Evolutionary conservation across 1,284 basidiomycete species (phyloP), one percentile per base, ranked within the genome.

Genomic region (Omphalotus olearius): DNA sequence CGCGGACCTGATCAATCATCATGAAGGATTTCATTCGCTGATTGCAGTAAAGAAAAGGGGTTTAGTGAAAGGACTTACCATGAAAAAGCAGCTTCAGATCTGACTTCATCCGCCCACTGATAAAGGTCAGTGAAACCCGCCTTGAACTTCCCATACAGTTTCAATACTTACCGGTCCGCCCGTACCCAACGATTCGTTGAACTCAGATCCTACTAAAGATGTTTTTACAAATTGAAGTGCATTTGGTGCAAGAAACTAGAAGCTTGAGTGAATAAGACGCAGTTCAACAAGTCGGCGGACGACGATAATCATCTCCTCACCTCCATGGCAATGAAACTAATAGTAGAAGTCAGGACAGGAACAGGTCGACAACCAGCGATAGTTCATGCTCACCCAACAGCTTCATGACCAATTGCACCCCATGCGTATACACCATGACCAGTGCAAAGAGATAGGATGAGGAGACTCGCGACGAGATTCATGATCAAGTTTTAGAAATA

Each of bases 61-160:
- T 36, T 18, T 37, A 3, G 9, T 5, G 17, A 38, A 9, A 36
- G 26, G 10, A 50, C 57, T 49, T 55, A 71, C 72, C 74, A 79
- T 45, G 60, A 58, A 56, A 70, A 77, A 5, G 69, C 68, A 2
- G 62, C 48, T 45, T 66, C 58, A 5, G 63, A 69, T 47, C 67
- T 69, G 52, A 77, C 68, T 4, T 65, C 65, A 56, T 78, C 75
- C 6, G 75, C 74, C 76, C 76, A 78, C 71, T 45, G 35, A 28
- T 18, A 14, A 16, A n/a, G 4, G 20, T 40, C 18, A 5, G 20
- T 6, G 9, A 17, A 26, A 26, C 23, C 9, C 17, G 11, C 37
- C 13, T 26, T 20, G 25, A 47, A n/a, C 23, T 9, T 39, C 14
- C 6, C n/a, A 14, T 23, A 7, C 6, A 40, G 9, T 13, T 10